These are phyloP conservation scores for Globisporangium camurandrum DNA, from an alignment of 352 stramenopile genomes.

Conservation along the genomic window DNA sequence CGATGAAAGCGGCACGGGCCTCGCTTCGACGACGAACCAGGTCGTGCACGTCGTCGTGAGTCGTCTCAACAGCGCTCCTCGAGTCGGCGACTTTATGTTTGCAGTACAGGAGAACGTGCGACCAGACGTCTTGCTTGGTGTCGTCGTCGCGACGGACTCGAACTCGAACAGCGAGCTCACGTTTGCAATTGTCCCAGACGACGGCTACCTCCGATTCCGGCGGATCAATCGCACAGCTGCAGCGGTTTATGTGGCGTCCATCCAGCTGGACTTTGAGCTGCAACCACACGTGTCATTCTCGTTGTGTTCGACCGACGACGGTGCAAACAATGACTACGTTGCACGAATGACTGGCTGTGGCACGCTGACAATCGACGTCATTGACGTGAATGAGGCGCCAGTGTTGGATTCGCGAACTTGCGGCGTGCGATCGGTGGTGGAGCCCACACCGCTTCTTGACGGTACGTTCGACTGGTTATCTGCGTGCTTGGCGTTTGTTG, in stretches of 20 bases:
- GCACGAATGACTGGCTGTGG: conserved; percentile 41
- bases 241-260: conserved; percentile 22
- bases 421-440: background rate
- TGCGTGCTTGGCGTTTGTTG: no score
- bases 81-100: conserved; percentile 6
- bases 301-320: conserved; percentile 46
- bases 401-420: conserved; percentile 11
- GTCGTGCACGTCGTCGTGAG: conserved; percentile 6
- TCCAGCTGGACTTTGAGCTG: conserved; percentile 30
- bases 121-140: conserved; percentile 24
- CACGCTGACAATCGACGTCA: conserved; percentile 23
- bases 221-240: conserved; percentile 16
- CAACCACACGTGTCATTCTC: conserved; percentile 19
- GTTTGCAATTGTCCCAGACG: conserved; percentile 30
- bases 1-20: conserved; percentile 1
- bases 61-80: background rate
- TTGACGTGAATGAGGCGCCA: conserved; percentile 36
- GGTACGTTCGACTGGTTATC: background rate
- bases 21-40: conserved; percentile 4
- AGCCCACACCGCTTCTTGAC: conserved; percentile 4
- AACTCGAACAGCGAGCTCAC: conserved; percentile 29
- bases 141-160: conserved; percentile 22
- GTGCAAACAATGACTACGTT: conserved; percentile 30
- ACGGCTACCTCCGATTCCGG: conserved; percentile 18
- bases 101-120: conserved; percentile 1